A percentile compares a stretch with the other conserved stretches of the same genome.
phyloP scores from a whole-genome alignment of 2,329 filamentous ascomycete genomes.

The Monilinia laxa region DNA sequence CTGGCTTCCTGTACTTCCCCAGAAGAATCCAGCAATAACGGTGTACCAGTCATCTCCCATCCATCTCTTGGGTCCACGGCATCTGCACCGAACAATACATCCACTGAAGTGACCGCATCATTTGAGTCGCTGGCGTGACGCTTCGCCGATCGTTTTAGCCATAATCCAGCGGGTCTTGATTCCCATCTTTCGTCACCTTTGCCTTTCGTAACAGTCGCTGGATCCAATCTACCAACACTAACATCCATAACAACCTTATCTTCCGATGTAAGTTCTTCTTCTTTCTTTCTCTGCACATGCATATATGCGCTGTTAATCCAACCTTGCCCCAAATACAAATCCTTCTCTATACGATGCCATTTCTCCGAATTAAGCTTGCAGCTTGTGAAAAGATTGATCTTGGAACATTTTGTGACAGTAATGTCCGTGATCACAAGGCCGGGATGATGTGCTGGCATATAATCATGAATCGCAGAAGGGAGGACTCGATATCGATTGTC shows the following conservation, averaged over 20 bases:
- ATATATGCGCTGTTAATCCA: conserved; percentile 67
- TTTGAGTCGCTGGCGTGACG: conserved; percentile 51
- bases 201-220: conserved; percentile 52
- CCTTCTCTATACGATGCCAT: conserved; percentile 71
- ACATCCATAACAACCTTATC: conserved; percentile 64
- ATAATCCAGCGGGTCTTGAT: conserved; percentile 63
- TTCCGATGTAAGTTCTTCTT: conserved; percentile 64
- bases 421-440: conserved; percentile 71
- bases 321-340: conserved; percentile 63
- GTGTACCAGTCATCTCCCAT: conserved; percentile 76
- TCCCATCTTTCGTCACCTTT: conserved; percentile 62
- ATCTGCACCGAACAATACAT: conserved; percentile 69
- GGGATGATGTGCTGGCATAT: conserved; percentile 66
- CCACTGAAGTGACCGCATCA: conserved; percentile 62
- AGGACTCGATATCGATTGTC: conserved; percentile 69
- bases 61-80: conserved; percentile 84
- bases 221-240: conserved; percentile 61
- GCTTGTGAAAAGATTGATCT: conserved; percentile 57
- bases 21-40: conserved; percentile 66
- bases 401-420: conserved; percentile 62
- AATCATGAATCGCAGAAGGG: conserved; percentile 65
- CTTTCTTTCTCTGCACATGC: conserved; percentile 67
- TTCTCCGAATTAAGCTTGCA: conserved; percentile 57
- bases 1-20: conserved; percentile 66
- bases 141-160: conserved; percentile 53